Evolutionary conservation across 352 stramenopile species (phyloP).

Genomic region (Globisporangium paddicum): DNA sequence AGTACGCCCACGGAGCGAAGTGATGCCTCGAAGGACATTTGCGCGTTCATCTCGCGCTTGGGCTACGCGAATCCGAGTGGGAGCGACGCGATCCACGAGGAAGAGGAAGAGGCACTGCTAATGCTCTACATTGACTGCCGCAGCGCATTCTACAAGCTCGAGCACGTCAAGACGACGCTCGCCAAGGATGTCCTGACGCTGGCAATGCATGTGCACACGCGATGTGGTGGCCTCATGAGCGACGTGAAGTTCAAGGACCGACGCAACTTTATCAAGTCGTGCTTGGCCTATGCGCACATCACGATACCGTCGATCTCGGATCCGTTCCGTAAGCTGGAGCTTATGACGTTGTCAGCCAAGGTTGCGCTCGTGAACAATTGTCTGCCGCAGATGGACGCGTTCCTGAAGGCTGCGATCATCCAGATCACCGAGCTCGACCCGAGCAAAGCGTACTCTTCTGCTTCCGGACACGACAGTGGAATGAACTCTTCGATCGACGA

Average conservation of each 20-base stretch:
- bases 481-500: constrained; percentile 1
- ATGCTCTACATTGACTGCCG: constrained; percentile 88
- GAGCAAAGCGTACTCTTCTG: background rate
- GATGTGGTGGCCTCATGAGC: background rate
- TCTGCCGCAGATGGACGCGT: constrained; percentile 82
- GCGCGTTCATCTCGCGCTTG: constrained; percentile 73
- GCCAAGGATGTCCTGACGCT: constrained; percentile 55
- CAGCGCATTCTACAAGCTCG: constrained; percentile 84
- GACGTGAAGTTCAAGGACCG: constrained; percentile 27
- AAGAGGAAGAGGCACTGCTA: constrained; percentile 79
- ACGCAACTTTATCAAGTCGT: constrained; percentile 85
- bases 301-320: constrained; percentile 82
- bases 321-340: constrained; percentile 43
- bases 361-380: constrained; percentile 67
- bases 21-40: constrained; percentile 65
- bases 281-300: constrained; percentile 87
- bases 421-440: constrained; percentile 66
- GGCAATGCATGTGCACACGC: constrained; percentile 48
- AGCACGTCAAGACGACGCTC: constrained; percentile 60
- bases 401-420: constrained; percentile 78
- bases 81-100: constrained; percentile 24
- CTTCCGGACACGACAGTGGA: background rate
- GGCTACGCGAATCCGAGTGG: constrained; percentile 23
- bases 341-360: constrained; percentile 64
- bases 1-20: constrained; percentile 50